phyloP scores from a whole-genome alignment of 441 rosid genomes.

The Pelargonium citronellum region DNA sequence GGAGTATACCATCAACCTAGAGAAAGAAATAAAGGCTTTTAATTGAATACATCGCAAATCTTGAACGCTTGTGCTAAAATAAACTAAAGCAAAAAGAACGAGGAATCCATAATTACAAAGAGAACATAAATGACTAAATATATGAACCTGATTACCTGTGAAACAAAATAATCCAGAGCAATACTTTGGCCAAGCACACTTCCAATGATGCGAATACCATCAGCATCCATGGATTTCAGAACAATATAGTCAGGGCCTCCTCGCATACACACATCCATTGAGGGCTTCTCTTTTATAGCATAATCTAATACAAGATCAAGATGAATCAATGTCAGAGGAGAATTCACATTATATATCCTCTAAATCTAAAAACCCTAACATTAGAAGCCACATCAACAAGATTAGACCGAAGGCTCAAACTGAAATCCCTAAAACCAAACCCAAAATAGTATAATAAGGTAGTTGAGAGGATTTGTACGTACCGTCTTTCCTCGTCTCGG shows the following conservation, averaged over 20 bases:
- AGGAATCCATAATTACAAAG: neutral
- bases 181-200: slow-evolving; percentile 94
- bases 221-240: slow-evolving; percentile 68
- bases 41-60: neutral
- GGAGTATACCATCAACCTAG: slow-evolving; percentile 86
- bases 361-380: slow-evolving; percentile 1
- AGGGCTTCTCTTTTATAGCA: slow-evolving; percentile 75
- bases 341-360: neutral
- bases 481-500: slow-evolving; percentile 83
- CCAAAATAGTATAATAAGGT: neutral
- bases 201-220: slow-evolving; percentile 79
- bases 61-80: too few species aligned
- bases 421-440: neutral
- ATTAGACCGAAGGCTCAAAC: neutral
- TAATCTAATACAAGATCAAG: slow-evolving; percentile 47
- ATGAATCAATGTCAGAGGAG: slow-evolving; percentile 7
- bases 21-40: slow-evolving; percentile 6
- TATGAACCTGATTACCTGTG: slow-evolving; percentile 49
- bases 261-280: slow-evolving; percentile 61
- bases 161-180: slow-evolving; percentile 86
- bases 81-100: neutral
- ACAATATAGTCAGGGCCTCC: slow-evolving; percentile 78
- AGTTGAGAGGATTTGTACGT: slow-evolving; percentile 3
- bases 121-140: neutral
- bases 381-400: neutral